phyloP scores from a whole-genome alignment of 2,329 filamentous ascomycete genomes.

The Phoma sp. region DNA sequence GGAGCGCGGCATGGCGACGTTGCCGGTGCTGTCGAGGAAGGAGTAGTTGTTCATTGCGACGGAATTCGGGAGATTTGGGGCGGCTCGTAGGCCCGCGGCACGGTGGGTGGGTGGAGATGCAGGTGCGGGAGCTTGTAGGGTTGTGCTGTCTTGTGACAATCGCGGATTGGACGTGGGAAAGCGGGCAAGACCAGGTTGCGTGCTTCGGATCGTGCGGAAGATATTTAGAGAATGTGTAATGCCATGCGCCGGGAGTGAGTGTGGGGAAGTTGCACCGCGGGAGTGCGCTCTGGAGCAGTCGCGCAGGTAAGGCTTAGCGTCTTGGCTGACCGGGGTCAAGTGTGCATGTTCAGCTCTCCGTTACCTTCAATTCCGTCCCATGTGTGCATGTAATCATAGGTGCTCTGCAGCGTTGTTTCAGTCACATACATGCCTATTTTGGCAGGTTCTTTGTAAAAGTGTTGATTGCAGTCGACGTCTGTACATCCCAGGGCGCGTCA shows the following conservation, averaged over 20 bases:
- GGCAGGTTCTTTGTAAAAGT: neutral
- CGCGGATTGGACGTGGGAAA: too few species aligned
- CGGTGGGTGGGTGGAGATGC: conserved; percentile 16
- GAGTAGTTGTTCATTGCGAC: conserved; percentile 48
- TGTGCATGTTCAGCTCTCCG: neutral
- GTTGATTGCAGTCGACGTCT: conserved; percentile 9
- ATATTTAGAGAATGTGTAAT: neutral
- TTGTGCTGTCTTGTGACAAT: neutral
- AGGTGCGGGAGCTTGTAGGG: conserved; percentile 16
- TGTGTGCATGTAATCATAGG: neutral
- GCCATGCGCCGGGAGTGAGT: conserved; percentile 4
- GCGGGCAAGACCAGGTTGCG: neutral
- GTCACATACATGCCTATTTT: neutral
- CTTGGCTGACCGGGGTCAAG: conserved; percentile 1
- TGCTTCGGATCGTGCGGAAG: neutral
- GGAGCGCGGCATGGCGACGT: conserved; percentile 37
- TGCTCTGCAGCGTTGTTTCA: neutral
- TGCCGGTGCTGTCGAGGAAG: conserved; percentile 42
- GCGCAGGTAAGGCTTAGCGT: conserved; percentile 5
- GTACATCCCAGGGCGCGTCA: conserved; percentile 6
- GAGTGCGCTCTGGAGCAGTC: conserved; percentile 16
- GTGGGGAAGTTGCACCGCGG: conserved; percentile 16
- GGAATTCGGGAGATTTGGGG: conserved; percentile 1
- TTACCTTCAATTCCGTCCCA: neutral
- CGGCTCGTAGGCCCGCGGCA: conserved; percentile 16